Conservation (phyloP, 352 stramenopile genomes). For the Phytopythium cucurbitacearum region DNA sequence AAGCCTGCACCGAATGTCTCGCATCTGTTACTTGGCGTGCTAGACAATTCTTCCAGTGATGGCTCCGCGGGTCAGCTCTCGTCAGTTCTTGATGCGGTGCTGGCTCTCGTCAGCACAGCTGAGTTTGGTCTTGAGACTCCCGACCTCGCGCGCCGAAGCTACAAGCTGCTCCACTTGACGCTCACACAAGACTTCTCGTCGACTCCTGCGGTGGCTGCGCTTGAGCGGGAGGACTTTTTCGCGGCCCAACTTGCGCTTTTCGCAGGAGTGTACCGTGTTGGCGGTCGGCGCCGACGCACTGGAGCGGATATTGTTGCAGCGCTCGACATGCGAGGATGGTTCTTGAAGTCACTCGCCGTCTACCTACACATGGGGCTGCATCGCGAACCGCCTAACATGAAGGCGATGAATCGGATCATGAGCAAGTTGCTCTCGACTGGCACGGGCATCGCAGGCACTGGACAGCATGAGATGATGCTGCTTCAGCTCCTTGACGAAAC, state of each 20-base stretch:
- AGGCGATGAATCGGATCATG: constrained; percentile 65
- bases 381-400: constrained; percentile 67
- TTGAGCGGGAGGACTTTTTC: constrained; percentile 74
- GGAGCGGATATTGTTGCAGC: constrained; percentile 38
- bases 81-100: constrained; percentile 54
- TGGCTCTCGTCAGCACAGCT: constrained; percentile 67
- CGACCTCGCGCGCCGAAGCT: constrained; percentile 54
- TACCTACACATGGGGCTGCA: constrained; percentile 72
- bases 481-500: constrained; percentile 62
- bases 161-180: constrained; percentile 62
- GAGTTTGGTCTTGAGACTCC: constrained; percentile 68
- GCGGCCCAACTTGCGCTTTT: constrained; percentile 64
- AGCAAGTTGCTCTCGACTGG: constrained; percentile 35
- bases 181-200: constrained; percentile 71
- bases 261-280: constrained; percentile 33
- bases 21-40: constrained; percentile 62
- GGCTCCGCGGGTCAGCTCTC: constrained; percentile 1
- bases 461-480: constrained; percentile 64
- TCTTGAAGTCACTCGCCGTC: constrained; percentile 75
- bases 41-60: constrained; percentile 11
- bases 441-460: constrained; percentile 13
- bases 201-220: constrained; percentile 32
- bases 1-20: constrained; percentile 74
- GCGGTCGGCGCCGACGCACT: constrained; percentile 21
- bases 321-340: constrained; percentile 80